Base-by-base conservation (phyloP, 2,329 filamentous ascomycete species). In the Zopfia rhizophila region DNA sequence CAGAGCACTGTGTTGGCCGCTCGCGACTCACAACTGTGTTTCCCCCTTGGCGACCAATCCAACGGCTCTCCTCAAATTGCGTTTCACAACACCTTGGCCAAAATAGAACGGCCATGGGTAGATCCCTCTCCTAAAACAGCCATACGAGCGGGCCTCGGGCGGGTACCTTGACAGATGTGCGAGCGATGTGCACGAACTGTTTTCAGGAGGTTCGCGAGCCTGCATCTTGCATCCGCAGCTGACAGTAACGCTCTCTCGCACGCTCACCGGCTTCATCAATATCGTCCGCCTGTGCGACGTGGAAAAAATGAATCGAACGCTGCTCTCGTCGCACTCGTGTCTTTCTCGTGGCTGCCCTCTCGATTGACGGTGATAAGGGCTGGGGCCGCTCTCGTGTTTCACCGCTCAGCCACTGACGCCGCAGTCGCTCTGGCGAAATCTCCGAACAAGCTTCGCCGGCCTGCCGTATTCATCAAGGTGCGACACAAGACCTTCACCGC, bases 11-110 rank as follows among this genome's bases (percentile, higher is more conserved):
- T n/a, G n/a, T n/a, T n/a, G n/a, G n/a, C n/a, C n/a, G n/a, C n/a
- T n/a, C n/a, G n/a, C n/a, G n/a, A n/a, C n/a, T n/a, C n/a, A n/a
- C n/a, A n/a, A n/a, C n/a, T n/a, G n/a, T n/a, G n/a, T n/a, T n/a
- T n/a, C n/a, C n/a, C n/a, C n/a, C n/a, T n/a, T n/a, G n/a, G n/a
- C n/a, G n/a, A n/a, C n/a, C n/a, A n/a, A n/a, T n/a, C n/a, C n/a
- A n/a, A n/a, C n/a, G n/a, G n/a, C n/a, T n/a, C n/a, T n/a, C n/a
- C n/a, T n/a, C n/a, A 59, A 57, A 60, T 60, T 65, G 60, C 60
- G 64, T 66, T 67, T 68, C 65, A 60, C 50, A 45, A n/a, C 58
- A 61, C 54, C 61, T 59, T 63, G 58, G 58, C 60, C 60, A 54
- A 60, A 66, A 66, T 55, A 62, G 61, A 58, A 48, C 18, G 44